A percentile compares a stretch with the other conserved stretches of the same genome.
Evolutionary conservation across 2,329 filamentous ascomycete genomes (phyloP).

Genomic region (Fusarium sp.): DNA sequence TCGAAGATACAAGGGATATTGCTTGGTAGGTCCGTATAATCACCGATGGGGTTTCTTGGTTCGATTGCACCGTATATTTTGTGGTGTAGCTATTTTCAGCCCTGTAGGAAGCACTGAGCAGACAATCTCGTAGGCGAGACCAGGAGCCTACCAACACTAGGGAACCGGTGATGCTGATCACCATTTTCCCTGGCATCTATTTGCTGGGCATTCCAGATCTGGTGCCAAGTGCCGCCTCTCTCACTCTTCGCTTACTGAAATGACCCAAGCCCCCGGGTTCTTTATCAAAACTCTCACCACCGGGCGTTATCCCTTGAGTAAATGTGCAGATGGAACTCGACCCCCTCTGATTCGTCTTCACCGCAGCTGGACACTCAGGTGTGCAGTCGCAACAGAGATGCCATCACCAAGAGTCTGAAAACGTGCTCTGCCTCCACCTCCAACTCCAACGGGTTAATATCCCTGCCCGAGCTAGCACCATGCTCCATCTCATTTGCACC

Average conservation of each 20-base stretch:
- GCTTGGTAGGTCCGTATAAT: neutral
- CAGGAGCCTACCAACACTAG: constrained; percentile 18
- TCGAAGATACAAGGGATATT: constrained; percentile 14
- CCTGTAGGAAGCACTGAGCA: constrained; percentile 20
- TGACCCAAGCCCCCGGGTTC: neutral
- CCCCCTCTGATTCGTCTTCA: neutral
- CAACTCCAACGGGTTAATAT: constrained; percentile 26
- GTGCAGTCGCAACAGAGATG: constrained; percentile 10
- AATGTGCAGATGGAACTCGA: neutral
- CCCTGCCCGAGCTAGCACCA: constrained; percentile 16
- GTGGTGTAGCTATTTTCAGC: constrained; percentile 33
- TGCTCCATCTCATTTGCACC: constrained; percentile 36
- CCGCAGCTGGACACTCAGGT: constrained; percentile 8
- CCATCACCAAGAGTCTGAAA: constrained; percentile 25
- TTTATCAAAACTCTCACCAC: neutral
- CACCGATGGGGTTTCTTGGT: neutral
- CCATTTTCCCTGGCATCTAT: constrained; percentile 31
- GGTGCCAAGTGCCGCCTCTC: constrained; percentile 15
- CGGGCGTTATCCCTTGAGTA: neutral
- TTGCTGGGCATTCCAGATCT: constrained; percentile 1
- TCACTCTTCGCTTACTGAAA: neutral
- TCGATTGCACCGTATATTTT: neutral
- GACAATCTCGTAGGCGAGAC: constrained; percentile 35
- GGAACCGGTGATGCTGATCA: constrained; percentile 32
- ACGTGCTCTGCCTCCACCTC: constrained; percentile 14